Percentiles rank a stretch among this genome's conserved stretches.
Evolutionary conservation across 2,329 filamentous ascomycete species (phyloP).

Genomic region (Fusarium sterilihyphosum): DNA sequence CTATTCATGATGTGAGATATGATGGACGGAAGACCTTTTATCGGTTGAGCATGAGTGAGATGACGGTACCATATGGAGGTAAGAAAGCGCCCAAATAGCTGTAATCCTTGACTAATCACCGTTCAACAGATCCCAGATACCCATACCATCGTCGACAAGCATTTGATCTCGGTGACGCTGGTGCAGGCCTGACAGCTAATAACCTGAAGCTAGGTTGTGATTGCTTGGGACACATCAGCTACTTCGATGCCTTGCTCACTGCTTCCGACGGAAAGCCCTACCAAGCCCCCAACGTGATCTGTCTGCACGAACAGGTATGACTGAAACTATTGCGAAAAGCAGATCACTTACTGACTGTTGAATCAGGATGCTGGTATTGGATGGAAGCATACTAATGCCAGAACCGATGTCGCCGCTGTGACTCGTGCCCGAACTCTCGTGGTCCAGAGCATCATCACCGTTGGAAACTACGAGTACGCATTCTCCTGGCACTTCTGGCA

Average conservation of each 20-base stretch:
- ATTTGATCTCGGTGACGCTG: conserved; percentile 77
- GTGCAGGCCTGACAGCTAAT: conserved; percentile 73
- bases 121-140: conserved; percentile 54
- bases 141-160: conserved; percentile 76
- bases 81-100: too few species aligned
- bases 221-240: conserved; percentile 56
- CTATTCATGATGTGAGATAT: conserved; percentile 75
- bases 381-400: conserved; percentile 76
- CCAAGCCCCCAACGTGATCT: conserved; percentile 67
- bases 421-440: conserved; percentile 70
- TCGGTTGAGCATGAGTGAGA: conserved; percentile 73
- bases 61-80: conserved; percentile 64
- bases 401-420: conserved; percentile 68
- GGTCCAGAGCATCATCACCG: conserved; percentile 73
- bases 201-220: neutral
- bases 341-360: neutral
- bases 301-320: conserved; percentile 66
- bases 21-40: conserved; percentile 72
- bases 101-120: fast-evolving
- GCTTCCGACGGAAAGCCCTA: neutral
- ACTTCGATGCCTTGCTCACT: neutral
- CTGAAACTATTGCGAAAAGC: fast-evolving
- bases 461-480: conserved; percentile 75
- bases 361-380: conserved; percentile 71
- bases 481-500: conserved; percentile 66